Evolutionary conservation across 2,329 filamentous ascomycete species (phyloP).

Genomic region (Ceratocystis destructans): DNA sequence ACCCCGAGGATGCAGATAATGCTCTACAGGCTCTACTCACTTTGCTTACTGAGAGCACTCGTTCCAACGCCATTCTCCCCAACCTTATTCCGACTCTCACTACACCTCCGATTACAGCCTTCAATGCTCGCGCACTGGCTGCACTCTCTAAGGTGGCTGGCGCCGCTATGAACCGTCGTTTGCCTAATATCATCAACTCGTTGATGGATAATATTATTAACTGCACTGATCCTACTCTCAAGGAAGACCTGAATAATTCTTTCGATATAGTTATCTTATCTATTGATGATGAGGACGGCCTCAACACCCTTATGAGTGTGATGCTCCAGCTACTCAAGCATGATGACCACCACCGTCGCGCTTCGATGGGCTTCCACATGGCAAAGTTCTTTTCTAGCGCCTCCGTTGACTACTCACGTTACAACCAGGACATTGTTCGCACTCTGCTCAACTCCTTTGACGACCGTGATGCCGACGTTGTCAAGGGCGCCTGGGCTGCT

Average conservation of each 20-base stretch:
- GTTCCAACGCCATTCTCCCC: constrained; percentile 91
- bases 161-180: constrained; percentile 73
- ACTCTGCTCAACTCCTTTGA: constrained; percentile 84
- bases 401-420: constrained; percentile 81
- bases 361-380: constrained; percentile 64
- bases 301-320: constrained; percentile 92
- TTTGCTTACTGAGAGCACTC: constrained; percentile 79
- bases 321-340: constrained; percentile 80
- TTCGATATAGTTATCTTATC: constrained; percentile 85
- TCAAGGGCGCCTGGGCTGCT: constrained; percentile 80
- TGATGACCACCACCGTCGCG: constrained; percentile 75
- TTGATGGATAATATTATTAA: constrained; percentile 85
- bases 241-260: constrained; percentile 58
- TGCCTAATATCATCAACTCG: constrained; percentile 82
- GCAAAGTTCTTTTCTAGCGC: constrained; percentile 72
- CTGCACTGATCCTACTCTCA: constrained; percentile 59
- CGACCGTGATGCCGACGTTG: constrained; percentile 67
- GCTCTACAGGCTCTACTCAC: constrained; percentile 86
- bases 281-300: constrained; percentile 88
- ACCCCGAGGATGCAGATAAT: constrained; percentile 77
- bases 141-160: constrained; percentile 87
- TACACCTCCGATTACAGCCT: constrained; percentile 75
- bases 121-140: constrained; percentile 88
- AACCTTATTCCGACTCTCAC: constrained; percentile 91
- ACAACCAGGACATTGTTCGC: constrained; percentile 90